Base-by-base conservation (phyloP, 2,329 filamentous ascomycete genomes). In the Exophiala aquamarina region DNA sequence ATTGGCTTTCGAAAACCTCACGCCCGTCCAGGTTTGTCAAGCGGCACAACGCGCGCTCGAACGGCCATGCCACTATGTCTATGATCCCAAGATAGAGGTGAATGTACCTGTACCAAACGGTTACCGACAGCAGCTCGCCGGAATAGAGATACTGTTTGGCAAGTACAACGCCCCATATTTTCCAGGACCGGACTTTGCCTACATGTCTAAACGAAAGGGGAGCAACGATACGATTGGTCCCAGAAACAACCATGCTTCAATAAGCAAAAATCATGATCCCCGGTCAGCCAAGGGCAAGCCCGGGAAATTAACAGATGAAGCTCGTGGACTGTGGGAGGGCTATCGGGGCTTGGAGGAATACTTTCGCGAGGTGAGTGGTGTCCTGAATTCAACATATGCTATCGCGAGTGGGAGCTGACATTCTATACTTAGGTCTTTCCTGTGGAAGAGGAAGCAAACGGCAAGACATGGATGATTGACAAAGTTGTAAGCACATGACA, bases 281-380 rank as follows among this genome's bases (percentile, higher is more conserved):
- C 19, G 40, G 4, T 32, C 41, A 19, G 29, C 44, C 14, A 42
- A 47, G 31, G 38, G 44, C 11, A 54, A 50, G 41, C 32, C 52
- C 2, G 47, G 47, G 20, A 81, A 77, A 55, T 87, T 87, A 56
- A 89, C 90, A 0, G 77, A 79, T 7, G 83, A 89, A 57, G 88
- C 91, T 1, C 74, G 92, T 52, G 79, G 86, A 59, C 72, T 98
- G 18, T 97, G 93, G 93, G 89, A 95, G 64, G 93, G 90, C 3
- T 89, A 89, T 57, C 79, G 93, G 44, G 87, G 89, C 21, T 79
- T 97, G 58, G 90, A 96, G 64, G 93, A 97, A 68, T 98, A 97
- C 66, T 92, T 92, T 1, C 79, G 87, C 39, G 93, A 97, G 66
- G 35, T 37, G 20, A 8, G 18, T 37, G 10, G 8, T 8, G n/a